Percentiles rank a stretch among this genome's conserved stretches.
Conservation (phyloP, 441 rosid species). For the Flueggea neowawraea region DNA sequence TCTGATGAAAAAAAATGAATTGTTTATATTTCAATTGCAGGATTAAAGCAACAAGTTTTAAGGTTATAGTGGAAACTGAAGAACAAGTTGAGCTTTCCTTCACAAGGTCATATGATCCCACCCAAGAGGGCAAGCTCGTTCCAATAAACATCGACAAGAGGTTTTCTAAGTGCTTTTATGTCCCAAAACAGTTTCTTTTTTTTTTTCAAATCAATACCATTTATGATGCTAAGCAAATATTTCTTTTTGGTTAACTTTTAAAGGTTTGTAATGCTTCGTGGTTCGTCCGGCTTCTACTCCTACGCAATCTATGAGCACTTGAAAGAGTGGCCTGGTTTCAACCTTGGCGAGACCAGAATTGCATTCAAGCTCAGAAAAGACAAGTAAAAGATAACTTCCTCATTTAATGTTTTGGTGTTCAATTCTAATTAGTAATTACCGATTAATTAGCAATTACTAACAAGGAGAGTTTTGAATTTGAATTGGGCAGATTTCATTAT, state of each 20-base stretch:
- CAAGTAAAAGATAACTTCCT: slow-evolving; percentile 37
- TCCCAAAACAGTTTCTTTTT: too few species aligned
- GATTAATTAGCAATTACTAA: too few species aligned
- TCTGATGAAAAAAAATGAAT: too few species aligned
- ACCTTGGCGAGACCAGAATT: slow-evolving; percentile 71
- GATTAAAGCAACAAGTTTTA: slow-evolving; percentile 63
- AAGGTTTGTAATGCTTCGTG: slow-evolving; percentile 60
- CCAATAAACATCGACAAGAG: slow-evolving; percentile 90
- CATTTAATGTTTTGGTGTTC: background rate
- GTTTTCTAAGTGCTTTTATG: slow-evolving; percentile 16
- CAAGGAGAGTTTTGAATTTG: background rate
- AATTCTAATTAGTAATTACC: background rate
- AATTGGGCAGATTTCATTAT: slow-evolving; percentile 54
- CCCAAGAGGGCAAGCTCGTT: slow-evolving; percentile 39
- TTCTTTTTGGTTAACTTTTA: background rate
- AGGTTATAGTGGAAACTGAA: slow-evolving; percentile 49
- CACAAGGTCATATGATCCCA: slow-evolving; percentile 60
- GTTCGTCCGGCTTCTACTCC: slow-evolving; percentile 66
- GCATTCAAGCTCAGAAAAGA: slow-evolving; percentile 83
- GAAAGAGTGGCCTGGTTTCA: slow-evolving; percentile 71
- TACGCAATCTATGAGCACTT: slow-evolving; percentile 78
- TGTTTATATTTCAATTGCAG: slow-evolving; percentile 23
- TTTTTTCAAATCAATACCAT: too few species aligned
- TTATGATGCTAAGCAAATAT: too few species aligned
- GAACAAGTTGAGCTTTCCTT: slow-evolving; percentile 79